Conservation (phyloP, 2,329 filamentous ascomycete genomes). For the Balansia obtecta region DNA sequence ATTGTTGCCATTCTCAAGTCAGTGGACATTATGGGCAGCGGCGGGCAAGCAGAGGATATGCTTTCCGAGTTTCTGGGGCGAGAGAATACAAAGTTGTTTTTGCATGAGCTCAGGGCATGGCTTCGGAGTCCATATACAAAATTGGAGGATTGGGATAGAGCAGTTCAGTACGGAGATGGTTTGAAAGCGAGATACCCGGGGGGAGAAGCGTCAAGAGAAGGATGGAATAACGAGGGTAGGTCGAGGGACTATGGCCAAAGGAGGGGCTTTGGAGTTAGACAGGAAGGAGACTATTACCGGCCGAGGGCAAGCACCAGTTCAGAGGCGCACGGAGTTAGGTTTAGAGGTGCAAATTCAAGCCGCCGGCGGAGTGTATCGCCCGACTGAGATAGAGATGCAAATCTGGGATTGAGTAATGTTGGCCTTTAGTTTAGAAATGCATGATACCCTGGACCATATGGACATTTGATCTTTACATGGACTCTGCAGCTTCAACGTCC, state of each 20-base stretch:
- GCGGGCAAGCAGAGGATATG: slow-evolving; percentile 68
- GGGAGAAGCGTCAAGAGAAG: not conserved
- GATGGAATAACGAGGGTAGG: not conserved
- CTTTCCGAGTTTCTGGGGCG: slow-evolving; percentile 67
- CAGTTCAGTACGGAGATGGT: slow-evolving; percentile 53
- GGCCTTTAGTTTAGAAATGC: not conserved
- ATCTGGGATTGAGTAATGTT: not conserved
- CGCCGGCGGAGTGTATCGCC: slow-evolving; percentile 2
- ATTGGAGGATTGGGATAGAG: slow-evolving; percentile 66
- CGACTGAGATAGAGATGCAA: not conserved
- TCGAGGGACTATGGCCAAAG: not conserved
- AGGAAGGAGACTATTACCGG: slow-evolving; percentile 17
- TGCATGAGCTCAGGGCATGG: slow-evolving; percentile 79
- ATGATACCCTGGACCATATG: slow-evolving; percentile 1
- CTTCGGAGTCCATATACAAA: slow-evolving; percentile 65
- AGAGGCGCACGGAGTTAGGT: not conserved
- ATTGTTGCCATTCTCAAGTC: slow-evolving; percentile 73
- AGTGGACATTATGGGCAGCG: slow-evolving; percentile 67
- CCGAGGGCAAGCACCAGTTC: slow-evolving; percentile 5
- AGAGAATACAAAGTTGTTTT: slow-evolving; percentile 58
- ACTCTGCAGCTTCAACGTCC: no score
- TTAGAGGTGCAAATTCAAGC: not conserved
- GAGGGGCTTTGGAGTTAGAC: not conserved
- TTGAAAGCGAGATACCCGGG: not conserved
- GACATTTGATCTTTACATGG: no score